Base-by-base conservation (phyloP, 2,329 filamentous ascomycete species). In the Talaromyces amestolkiae region DNA sequence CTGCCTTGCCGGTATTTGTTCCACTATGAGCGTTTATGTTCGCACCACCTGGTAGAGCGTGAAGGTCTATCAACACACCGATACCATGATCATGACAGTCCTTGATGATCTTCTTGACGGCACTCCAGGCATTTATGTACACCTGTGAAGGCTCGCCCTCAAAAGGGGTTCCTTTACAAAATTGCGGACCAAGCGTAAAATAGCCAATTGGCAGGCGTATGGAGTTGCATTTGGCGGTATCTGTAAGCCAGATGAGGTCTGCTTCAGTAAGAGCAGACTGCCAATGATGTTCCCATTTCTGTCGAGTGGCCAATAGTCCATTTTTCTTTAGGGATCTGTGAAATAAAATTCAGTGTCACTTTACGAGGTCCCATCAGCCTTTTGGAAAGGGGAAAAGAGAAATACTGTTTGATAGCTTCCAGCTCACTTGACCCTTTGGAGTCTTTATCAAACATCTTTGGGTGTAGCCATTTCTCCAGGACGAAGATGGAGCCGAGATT, bases 191-290 rank as follows among this genome's bases (percentile, higher is more conserved):
- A 5, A 88, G 79, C 3, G 82, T 84, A 71, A 83, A 88, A 73
- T 86, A 87, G 3, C 86, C 86, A 61, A 89, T 83, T 0, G 86
- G 86, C 19, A 89, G 72, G n/a, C 86, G 81, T 49, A 88, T 81
- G 17, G 83, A 83, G 3, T 84, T 87, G 69, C 84, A 85, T 61
- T 81, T 82, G 2, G 83, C 85, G 31, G 80, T 75, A 17, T 82
- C 79, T 6, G 76, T 77, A 27, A 88, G 77, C 82, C 83, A 87
- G 17, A 79, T 74, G 24, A 86, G 77, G 69, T 87, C 84, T 0
- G 75, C 74, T 56, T 86, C 81, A 10, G 78, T 80, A 35, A 87
- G 73, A 5, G 82, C 82, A 49, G 77, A 78, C 1, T 72, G 70
- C 85, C 86, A 88, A 66, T 86, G 82, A 4, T 77, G 69, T 74